A percentile compares a stretch with the other conserved stretches of the same genome.
phyloP scores from a whole-genome alignment of 306 rosid genomes.

The Spatholobus suberectus region DNA sequence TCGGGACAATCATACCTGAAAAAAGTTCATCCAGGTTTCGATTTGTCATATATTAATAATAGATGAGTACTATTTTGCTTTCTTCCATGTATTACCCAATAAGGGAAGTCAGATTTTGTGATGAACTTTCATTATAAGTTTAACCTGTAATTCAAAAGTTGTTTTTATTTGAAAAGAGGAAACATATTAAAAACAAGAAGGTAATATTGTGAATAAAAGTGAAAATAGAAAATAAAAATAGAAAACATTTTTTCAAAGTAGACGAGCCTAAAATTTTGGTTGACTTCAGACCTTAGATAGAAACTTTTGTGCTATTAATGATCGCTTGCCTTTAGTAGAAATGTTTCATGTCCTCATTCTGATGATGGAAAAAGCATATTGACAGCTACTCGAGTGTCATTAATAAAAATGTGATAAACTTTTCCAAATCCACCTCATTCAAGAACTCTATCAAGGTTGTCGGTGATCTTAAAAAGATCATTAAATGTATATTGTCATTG shows the following conservation, averaged over 20 bases:
- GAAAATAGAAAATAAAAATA: no score
- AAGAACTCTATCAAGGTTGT: slow-evolving; percentile 50
- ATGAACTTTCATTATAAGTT: slow-evolving; percentile 41
- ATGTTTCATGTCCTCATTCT: slow-evolving; percentile 49
- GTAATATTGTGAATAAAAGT: no score
- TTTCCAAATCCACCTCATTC: slow-evolving; percentile 59
- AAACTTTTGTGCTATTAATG: neutral
- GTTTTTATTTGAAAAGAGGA: neutral
- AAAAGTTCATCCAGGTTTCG: slow-evolving; percentile 46
- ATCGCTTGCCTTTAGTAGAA: slow-evolving; percentile 57
- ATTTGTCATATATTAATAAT: slow-evolving; percentile 1
- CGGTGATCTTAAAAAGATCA: slow-evolving; percentile 39
- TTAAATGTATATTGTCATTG: neutral
- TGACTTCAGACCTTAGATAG: neutral
- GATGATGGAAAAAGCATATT: slow-evolving; percentile 48
- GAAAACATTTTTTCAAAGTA: no score
- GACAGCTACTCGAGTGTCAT: slow-evolving; percentile 54
- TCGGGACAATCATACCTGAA: slow-evolving; percentile 34
- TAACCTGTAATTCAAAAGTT: slow-evolving; percentile 18
- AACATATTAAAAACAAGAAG: no score
- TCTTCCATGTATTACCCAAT: slow-evolving; percentile 46
- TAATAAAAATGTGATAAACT: slow-evolving; percentile 52
- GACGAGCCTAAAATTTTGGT: neutral
- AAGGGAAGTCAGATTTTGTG: slow-evolving; percentile 47
- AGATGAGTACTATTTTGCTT: neutral